A percentile compares a stretch with the other conserved stretches of the same genome.
These are phyloP conservation scores for Bonia amplexicaulis DNA, from an alignment of 176 grass and related monocot genomes.

Conservation along the genomic window DNA sequence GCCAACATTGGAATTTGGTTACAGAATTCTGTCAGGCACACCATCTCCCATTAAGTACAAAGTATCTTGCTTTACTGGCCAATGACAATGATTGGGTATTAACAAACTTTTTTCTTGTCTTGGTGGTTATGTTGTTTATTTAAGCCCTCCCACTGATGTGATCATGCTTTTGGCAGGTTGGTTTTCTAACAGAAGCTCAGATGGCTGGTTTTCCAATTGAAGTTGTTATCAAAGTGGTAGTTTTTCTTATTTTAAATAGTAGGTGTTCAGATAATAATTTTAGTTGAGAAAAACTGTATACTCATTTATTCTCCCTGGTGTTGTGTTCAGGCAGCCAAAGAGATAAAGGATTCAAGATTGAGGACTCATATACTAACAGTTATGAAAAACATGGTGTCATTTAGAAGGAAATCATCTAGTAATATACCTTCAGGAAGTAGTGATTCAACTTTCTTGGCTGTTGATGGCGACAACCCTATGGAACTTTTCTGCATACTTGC, in stretches of 20 bases:
- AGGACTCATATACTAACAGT: slow-evolving; percentile 83
- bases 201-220: slow-evolving; percentile 62
- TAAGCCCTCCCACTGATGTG: slow-evolving; percentile 13
- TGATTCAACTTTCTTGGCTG: slow-evolving; percentile 33
- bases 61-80: slow-evolving; percentile 83
- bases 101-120: slow-evolving; percentile 2
- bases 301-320: slow-evolving; percentile 37
- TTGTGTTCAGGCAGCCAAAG: slow-evolving; percentile 69
- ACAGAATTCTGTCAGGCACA: slow-evolving; percentile 80
- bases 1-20: slow-evolving; percentile 80
- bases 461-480: slow-evolving; percentile 43
- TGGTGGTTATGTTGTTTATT: slow-evolving; percentile 17
- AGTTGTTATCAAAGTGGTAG: slow-evolving; percentile 78
- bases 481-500: slow-evolving; percentile 84
- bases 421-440: slow-evolving; percentile 47
- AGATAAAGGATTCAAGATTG: slow-evolving; percentile 76
- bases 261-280: slow-evolving; percentile 24
- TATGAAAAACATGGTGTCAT: slow-evolving; percentile 60
- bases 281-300: neutral
- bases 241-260: slow-evolving; percentile 5
- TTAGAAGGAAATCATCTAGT: slow-evolving; percentile 58
- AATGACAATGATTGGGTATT: slow-evolving; percentile 98
- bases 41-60: slow-evolving; percentile 76
- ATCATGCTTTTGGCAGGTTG: slow-evolving; percentile 68
- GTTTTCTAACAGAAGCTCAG: slow-evolving; percentile 95